These are phyloP conservation scores for Trichomonas gallinae DNA, from an alignment of 208 protist genomes.

Conservation along the genomic window DNA sequence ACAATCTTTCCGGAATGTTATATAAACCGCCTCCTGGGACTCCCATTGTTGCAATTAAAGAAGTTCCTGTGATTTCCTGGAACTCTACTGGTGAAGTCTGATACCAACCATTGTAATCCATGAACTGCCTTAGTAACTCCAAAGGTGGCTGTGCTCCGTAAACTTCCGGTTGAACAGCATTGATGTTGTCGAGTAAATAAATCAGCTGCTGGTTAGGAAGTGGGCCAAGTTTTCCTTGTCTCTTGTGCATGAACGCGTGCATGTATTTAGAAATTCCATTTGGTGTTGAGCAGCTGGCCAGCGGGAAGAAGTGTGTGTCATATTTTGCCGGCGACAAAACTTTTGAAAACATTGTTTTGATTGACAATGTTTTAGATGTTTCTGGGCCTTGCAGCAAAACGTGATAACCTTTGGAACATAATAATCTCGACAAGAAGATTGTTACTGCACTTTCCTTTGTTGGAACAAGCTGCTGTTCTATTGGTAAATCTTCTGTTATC, in stretches of 20 bases:
- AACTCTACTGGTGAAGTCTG: conserved; percentile 77
- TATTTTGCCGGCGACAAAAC: conserved; percentile 41
- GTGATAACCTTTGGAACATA: neutral
- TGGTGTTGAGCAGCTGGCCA: conserved; percentile 72
- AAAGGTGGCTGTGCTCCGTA: conserved; percentile 89
- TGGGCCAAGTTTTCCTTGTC: neutral
- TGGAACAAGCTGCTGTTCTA: neutral
- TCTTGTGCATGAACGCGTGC: neutral
- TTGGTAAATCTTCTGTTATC: neutral
- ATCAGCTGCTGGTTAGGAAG: conserved; percentile 58
- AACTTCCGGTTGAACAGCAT: conserved; percentile 80
- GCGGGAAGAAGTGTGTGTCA: conserved; percentile 56
- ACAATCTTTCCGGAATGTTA: conserved; percentile 78
- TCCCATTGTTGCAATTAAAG: conserved; percentile 82
- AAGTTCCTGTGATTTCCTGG: conserved; percentile 70
- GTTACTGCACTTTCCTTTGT: neutral
- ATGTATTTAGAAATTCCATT: neutral
- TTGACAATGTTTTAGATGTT: neutral
- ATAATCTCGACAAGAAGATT: neutral
- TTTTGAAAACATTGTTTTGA: neutral
- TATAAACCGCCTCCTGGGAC: conserved; percentile 77
- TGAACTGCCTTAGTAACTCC: conserved; percentile 84
- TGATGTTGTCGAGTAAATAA: conserved; percentile 89
- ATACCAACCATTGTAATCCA: conserved; percentile 84
- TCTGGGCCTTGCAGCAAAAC: neutral